These are phyloP conservation scores for Remersonia thermophila DNA, from an alignment of 2,329 filamentous ascomycete species.

Conservation along the genomic window DNA sequence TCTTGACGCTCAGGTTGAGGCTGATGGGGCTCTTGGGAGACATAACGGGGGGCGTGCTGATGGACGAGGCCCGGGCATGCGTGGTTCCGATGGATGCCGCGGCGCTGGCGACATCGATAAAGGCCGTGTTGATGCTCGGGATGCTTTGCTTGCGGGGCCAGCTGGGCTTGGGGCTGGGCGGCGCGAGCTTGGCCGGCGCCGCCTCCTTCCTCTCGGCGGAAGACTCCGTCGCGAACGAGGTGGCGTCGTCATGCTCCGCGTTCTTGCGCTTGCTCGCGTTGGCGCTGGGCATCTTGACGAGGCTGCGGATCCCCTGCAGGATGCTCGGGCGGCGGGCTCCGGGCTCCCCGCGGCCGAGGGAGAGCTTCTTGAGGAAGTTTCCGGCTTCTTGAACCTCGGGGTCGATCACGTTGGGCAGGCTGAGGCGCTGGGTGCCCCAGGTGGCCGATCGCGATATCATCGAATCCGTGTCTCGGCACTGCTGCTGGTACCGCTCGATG, in stretches of 20 bases:
- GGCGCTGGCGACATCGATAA: slow-evolving; percentile 42
- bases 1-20: slow-evolving; percentile 34
- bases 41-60: slow-evolving; percentile 40
- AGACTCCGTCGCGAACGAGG: slow-evolving; percentile 18
- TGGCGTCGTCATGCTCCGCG: slow-evolving; percentile 27
- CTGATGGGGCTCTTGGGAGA: slow-evolving; percentile 42
- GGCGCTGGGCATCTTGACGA: slow-evolving; percentile 39
- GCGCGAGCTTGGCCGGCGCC: slow-evolving; percentile 38
- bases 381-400: slow-evolving; percentile 48
- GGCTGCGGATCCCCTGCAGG: slow-evolving; percentile 38
- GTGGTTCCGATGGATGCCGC: slow-evolving; percentile 44
- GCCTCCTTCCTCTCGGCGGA: slow-evolving; percentile 25
- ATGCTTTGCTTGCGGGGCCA: slow-evolving; percentile 38
- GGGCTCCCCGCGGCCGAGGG: slow-evolving; percentile 37
- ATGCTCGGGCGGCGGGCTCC: slow-evolving; percentile 37
- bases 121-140: slow-evolving; percentile 47
- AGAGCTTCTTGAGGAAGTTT: slow-evolving; percentile 50
- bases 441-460: slow-evolving; percentile 55
- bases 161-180: slow-evolving; percentile 38
- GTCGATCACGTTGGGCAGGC: slow-evolving; percentile 47
- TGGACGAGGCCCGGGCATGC: slow-evolving; percentile 47
- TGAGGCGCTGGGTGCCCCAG: slow-evolving; percentile 56
- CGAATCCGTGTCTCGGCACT: slow-evolving; percentile 42
- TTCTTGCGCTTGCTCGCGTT: slow-evolving; percentile 34
- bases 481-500: slow-evolving; percentile 38